Evolutionary conservation across 768 basidiomycete species (phyloP).

Genomic region (Tricholomella constricta): DNA sequence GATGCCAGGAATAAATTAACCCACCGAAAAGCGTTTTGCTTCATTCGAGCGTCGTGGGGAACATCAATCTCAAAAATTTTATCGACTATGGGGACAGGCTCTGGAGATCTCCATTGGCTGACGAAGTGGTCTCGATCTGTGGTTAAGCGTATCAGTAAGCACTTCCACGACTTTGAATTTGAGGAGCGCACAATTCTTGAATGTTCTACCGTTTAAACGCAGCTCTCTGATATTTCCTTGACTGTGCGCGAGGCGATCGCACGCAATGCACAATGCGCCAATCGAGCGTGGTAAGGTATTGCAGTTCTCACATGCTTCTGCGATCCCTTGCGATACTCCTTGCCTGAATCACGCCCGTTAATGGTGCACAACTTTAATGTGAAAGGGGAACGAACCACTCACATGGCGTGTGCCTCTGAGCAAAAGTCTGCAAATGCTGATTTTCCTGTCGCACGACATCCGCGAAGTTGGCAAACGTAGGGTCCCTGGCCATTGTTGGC

Average conservation of each 20-base stretch:
- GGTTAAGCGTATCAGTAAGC: conserved; percentile 19
- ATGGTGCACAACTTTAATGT: not conserved
- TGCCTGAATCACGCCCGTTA: conserved; percentile 36
- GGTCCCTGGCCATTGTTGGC: conserved; percentile 41
- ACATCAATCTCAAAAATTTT: conserved; percentile 57
- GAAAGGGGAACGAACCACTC: conserved; percentile 17
- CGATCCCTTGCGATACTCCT: conserved; percentile 51
- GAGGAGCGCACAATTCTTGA: conserved; percentile 50
- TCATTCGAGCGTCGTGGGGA: conserved; percentile 42
- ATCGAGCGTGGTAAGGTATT: conserved; percentile 45
- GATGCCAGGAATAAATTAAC: conserved; percentile 2
- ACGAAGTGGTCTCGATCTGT: conserved; percentile 50
- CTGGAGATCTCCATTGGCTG: conserved; percentile 53
- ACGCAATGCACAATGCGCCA: conserved; percentile 50
- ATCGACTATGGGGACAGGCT: conserved; percentile 43
- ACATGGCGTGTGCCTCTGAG: conserved; percentile 61
- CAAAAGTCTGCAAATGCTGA: conserved; percentile 56
- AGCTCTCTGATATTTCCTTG: conserved; percentile 52
- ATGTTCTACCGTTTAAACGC: conserved; percentile 44
- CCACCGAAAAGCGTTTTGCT: conserved; percentile 53
- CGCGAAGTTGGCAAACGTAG: conserved; percentile 48
- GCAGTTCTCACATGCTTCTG: conserved; percentile 53
- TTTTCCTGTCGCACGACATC: conserved; percentile 55
- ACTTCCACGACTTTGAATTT: conserved; percentile 10
- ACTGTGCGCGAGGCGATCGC: conserved; percentile 46